These are phyloP conservation scores for Colletotrichum chlorophyti DNA, from an alignment of 2,329 filamentous ascomycete genomes.

Conservation along the genomic window DNA sequence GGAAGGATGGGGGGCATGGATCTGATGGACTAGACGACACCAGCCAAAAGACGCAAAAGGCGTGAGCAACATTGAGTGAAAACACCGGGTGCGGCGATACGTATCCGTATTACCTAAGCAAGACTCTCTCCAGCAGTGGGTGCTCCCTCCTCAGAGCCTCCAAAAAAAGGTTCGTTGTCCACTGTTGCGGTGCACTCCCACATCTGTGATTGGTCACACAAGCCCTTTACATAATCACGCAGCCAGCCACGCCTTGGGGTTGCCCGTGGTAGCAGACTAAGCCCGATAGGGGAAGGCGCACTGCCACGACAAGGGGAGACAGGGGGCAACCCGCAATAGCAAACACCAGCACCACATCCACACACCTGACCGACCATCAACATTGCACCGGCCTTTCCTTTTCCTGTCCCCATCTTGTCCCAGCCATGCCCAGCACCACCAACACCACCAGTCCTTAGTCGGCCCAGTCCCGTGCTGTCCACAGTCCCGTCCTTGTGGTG, in stretches of 20 bases:
- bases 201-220: background rate
- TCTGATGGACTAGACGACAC: too few relatives aligned
- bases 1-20: background rate
- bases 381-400: constrained; percentile 27
- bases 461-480: constrained; percentile 8
- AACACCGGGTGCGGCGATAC: background rate
- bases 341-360: constrained; percentile 16
- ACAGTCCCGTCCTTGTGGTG: constrained; percentile 18
- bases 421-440: constrained; percentile 29
- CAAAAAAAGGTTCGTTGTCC: constrained; percentile 18
- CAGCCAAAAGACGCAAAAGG: background rate
- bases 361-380: constrained; percentile 30
- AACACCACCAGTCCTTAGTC: constrained; percentile 22
- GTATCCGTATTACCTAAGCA: background rate
- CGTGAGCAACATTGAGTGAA: background rate
- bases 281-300: constrained; percentile 5
- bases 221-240: constrained; percentile 2
- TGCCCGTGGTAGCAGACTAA: constrained; percentile 30
- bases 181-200: background rate
- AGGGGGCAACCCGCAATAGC: constrained; percentile 30
- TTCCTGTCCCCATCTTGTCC: constrained; percentile 18
- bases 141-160: too few relatives aligned
- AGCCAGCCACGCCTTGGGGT: constrained; percentile 1
- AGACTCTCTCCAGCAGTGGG: too few relatives aligned
- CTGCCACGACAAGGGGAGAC: constrained; percentile 29